phyloP scores from a whole-genome alignment of 2,329 filamentous ascomycete genomes.

The Calonectria fujianensis region DNA sequence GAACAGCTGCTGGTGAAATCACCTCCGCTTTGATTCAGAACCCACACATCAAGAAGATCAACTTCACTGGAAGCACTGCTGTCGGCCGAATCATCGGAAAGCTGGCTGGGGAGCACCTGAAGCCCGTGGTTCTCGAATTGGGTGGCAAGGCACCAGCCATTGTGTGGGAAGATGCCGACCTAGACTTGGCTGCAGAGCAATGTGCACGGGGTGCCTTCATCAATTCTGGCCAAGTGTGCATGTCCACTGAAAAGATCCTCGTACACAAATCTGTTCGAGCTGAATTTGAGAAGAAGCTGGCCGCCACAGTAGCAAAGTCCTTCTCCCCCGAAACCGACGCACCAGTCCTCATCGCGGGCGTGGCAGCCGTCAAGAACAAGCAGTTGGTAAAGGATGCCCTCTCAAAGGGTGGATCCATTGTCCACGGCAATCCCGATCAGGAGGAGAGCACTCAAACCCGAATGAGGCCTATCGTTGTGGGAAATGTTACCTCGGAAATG shows the following conservation, averaged over 20 bases:
- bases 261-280: constrained; percentile 69
- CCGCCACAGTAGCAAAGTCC: constrained; percentile 62
- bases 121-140: constrained; percentile 87
- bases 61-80: constrained; percentile 87
- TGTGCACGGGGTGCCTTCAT: constrained; percentile 83
- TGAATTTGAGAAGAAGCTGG: constrained; percentile 68
- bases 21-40: constrained; percentile 81
- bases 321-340: constrained; percentile 76
- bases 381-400: constrained; percentile 80
- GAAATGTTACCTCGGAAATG: constrained; percentile 78
- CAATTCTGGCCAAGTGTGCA: constrained; percentile 88
- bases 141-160: constrained; percentile 89
- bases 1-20: constrained; percentile 79
- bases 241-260: constrained; percentile 86
- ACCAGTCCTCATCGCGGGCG: constrained; percentile 81
- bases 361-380: constrained; percentile 79
- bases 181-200: constrained; percentile 81
- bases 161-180: constrained; percentile 86
- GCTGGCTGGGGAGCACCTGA: constrained; percentile 82
- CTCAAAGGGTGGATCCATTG: constrained; percentile 77
- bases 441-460: constrained; percentile 59
- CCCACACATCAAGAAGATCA: constrained; percentile 84
- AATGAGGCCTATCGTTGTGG: constrained; percentile 80
- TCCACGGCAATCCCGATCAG: constrained; percentile 62
- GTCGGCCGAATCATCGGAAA: constrained; percentile 84